Conservation (phyloP, 441 rosid genomes). For the Rhodomyrtus psidioides region DNA sequence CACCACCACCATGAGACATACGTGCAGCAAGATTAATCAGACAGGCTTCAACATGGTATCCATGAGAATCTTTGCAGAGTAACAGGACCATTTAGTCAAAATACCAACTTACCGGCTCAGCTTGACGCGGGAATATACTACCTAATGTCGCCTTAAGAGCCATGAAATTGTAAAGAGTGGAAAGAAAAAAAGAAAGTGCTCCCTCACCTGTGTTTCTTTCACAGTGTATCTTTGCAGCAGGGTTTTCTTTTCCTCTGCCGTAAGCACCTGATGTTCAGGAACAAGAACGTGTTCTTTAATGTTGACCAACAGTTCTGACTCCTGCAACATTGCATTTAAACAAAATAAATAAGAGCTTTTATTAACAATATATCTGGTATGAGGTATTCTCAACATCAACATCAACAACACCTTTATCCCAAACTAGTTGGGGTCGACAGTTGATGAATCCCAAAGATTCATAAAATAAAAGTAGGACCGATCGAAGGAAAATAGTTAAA, state of each 20-base stretch:
- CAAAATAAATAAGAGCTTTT: neutral
- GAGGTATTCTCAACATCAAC: no score
- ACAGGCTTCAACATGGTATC: neutral
- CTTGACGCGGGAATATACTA: neutral
- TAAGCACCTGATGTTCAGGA: slow-evolving; percentile 40
- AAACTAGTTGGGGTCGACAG: no score
- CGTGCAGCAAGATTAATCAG: neutral
- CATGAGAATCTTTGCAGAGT: neutral
- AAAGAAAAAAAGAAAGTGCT: neutral
- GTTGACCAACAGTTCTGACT: slow-evolving; percentile 42
- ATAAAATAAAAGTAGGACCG: no score
- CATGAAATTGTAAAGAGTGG: neutral
- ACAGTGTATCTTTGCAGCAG: slow-evolving; percentile 24
- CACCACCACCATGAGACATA: neutral
- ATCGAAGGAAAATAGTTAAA: no score
- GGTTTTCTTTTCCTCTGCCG: slow-evolving; percentile 24
- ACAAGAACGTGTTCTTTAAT: slow-evolving; percentile 36
- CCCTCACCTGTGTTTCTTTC: slow-evolving; percentile 38
- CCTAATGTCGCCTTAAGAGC: neutral
- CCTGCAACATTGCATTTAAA: slow-evolving; percentile 13
- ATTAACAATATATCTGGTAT: neutral
- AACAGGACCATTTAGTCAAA: neutral
- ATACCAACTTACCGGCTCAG: neutral
- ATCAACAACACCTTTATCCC: no score
- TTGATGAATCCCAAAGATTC: no score